A percentile compares a stretch with the other conserved stretches of the same genome.
Conservation (phyloP, 495 filamentous ascomycete genomes). For the Talaromyces trachyspermus region DNA sequence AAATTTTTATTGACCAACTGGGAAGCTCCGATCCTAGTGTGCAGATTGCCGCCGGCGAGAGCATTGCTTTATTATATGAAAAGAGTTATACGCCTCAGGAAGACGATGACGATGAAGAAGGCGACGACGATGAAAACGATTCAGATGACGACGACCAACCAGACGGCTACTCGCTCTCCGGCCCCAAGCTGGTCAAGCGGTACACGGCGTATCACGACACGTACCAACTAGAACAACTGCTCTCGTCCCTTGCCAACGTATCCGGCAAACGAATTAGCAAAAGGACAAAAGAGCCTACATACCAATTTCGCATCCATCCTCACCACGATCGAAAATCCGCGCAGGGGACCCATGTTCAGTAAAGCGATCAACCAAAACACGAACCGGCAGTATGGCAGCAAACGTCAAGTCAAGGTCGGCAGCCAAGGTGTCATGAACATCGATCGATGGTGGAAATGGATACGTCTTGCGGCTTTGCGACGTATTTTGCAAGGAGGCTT, state of each 20-base stretch:
- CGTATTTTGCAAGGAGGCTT: constrained; percentile 77
- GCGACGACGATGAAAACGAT: constrained; percentile 44
- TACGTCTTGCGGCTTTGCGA: constrained; percentile 67
- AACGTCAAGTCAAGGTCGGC: constrained; percentile 69
- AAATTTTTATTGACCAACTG: constrained; percentile 86
- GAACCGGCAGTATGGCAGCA: constrained; percentile 66
- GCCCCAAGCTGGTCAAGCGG: constrained; percentile 55
- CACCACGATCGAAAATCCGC: constrained; percentile 73
- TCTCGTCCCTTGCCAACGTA: constrained; percentile 47
- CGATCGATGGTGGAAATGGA: constrained; percentile 86
- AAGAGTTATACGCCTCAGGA: constrained; percentile 60
- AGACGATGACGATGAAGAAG: constrained; percentile 52
- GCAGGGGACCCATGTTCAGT: constrained; percentile 62
- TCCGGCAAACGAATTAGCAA: constrained; percentile 69
- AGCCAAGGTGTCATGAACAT: constrained; percentile 67
- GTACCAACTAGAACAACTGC: constrained; percentile 42
- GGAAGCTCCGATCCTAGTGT: constrained; percentile 67
- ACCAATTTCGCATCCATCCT: constrained; percentile 74
- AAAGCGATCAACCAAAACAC: constrained; percentile 67
- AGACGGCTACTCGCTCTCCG: constrained; percentile 21
- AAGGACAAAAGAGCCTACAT: constrained; percentile 73
- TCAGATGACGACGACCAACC: constrained; percentile 35
- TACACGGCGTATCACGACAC: constrained; percentile 52
- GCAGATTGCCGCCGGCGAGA: constrained; percentile 80
- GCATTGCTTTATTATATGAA: constrained; percentile 86